A percentile compares a stretch with the other conserved stretches of the same genome.
These are phyloP conservation scores for Lepidium campestre DNA, from an alignment of 441 rosid genomes.

Conservation along the genomic window DNA sequence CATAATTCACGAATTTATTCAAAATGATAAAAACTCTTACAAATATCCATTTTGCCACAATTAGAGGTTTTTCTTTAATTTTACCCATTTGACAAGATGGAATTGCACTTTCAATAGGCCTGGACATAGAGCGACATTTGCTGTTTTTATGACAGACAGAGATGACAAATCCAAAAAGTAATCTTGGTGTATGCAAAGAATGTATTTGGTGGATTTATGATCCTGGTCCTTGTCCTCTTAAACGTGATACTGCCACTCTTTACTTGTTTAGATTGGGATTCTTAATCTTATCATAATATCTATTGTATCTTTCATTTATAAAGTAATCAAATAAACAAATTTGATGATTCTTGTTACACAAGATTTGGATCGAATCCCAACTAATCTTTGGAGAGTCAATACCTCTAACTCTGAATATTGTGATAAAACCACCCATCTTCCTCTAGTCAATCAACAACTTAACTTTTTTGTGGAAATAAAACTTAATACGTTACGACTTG, in stretches of 20 bases:
- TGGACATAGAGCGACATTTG: background rate
- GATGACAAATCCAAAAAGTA: background rate
- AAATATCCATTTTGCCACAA: background rate
- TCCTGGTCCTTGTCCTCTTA: constrained; percentile 1
- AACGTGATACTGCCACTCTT: background rate
- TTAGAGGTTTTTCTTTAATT: background rate
- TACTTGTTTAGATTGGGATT: background rate
- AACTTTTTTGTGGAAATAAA: too few species aligned
- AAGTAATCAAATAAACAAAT: background rate
- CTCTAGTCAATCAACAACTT: too few species aligned
- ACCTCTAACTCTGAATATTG: too few species aligned
- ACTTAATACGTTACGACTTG: too few species aligned
- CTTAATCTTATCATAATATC: background rate
- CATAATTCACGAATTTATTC: background rate
- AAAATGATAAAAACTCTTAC: background rate
- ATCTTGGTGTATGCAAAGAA: background rate
- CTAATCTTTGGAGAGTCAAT: too few species aligned
- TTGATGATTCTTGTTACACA: background rate
- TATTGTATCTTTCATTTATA: background rate
- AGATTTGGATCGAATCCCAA: too few species aligned
- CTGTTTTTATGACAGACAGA: constrained; percentile 5
- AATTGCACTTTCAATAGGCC: constrained; percentile 2
- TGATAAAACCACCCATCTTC: too few species aligned
- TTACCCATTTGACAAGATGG: background rate
- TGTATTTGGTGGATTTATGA: background rate